These are phyloP conservation scores for Ceratonia siliqua DNA, from an alignment of 306 rosid species.

Conservation along the genomic window DNA sequence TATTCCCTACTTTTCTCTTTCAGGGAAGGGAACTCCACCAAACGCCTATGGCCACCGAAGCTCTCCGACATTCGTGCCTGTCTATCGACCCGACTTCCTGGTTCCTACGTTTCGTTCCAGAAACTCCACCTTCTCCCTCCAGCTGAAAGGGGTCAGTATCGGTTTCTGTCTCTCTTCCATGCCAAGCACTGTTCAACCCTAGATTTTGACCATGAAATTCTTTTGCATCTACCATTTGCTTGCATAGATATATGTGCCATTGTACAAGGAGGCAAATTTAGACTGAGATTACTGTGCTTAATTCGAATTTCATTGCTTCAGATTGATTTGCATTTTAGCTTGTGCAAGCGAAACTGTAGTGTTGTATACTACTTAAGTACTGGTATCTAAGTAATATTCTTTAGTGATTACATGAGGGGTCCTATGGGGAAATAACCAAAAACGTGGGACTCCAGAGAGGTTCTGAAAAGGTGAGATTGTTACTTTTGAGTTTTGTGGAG, in stretches of 20 bases:
- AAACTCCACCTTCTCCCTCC: slow-evolving; percentile 1
- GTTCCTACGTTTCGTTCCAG: slow-evolving; percentile 4
- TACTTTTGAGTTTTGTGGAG: neutral
- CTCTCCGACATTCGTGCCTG: slow-evolving; percentile 25
- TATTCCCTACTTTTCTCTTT: too few relatives aligned
- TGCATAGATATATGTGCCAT: neutral
- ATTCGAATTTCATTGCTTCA: slow-evolving; percentile 7
- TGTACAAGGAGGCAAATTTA: neutral
- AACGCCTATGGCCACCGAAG: slow-evolving; percentile 56
- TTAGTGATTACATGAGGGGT: neutral
- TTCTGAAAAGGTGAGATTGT: neutral
- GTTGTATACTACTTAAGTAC: neutral
- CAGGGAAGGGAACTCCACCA: neutral
- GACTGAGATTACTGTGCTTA: neutral
- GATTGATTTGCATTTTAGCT: slow-evolving; percentile 7
- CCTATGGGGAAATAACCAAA: neutral
- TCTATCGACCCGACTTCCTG: slow-evolving; percentile 32
- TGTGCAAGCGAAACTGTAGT: neutral
- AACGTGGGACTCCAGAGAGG: neutral
- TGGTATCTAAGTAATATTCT: neutral
- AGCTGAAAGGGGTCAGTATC: slow-evolving; percentile 28
- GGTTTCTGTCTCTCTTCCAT: neutral
- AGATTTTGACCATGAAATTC: neutral
- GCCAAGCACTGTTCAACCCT: neutral
- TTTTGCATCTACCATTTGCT: neutral